A percentile compares a stretch with the other conserved stretches of the same genome.
These are phyloP conservation scores for Argentina anserina DNA, from an alignment of 306 rosid genomes.

Conservation along the genomic window DNA sequence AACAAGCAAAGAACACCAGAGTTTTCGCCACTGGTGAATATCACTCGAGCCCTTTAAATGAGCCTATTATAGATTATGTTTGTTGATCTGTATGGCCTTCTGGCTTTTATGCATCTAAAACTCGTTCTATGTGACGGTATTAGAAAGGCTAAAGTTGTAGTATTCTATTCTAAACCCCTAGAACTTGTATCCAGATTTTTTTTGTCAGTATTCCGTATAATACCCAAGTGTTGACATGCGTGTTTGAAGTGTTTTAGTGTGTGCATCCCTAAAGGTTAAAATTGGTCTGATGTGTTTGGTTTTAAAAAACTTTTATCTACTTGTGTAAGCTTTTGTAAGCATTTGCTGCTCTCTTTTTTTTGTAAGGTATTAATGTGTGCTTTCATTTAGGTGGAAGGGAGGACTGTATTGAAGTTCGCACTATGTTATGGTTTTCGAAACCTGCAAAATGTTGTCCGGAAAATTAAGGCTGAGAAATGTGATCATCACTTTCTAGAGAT, in stretches of 20 bases:
- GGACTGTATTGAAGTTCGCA: constrained; percentile 66
- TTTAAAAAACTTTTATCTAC: too few relatives aligned
- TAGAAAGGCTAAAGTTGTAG: too few relatives aligned
- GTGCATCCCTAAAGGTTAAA: neutral
- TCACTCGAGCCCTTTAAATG: too few relatives aligned
- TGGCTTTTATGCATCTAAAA: neutral
- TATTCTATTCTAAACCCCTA: too few relatives aligned
- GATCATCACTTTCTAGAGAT: constrained; percentile 87
- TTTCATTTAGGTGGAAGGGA: constrained; percentile 71
- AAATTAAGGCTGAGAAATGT: constrained; percentile 66
- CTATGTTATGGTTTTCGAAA: constrained; percentile 92
- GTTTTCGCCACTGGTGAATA: neutral
- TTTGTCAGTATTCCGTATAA: neutral
- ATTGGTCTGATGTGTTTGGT: neutral
- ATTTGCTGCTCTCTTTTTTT: constrained; percentile 13
- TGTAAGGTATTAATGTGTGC: constrained; percentile 7
- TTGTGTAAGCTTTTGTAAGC: neutral
- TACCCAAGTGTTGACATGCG: neutral
- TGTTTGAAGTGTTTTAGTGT: neutral
- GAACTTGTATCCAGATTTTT: neutral
- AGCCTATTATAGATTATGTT: too few relatives aligned
- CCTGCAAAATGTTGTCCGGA: constrained; percentile 77
- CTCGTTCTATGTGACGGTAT: neutral
- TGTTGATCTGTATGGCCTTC: neutral
- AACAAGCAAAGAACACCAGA: neutral